Evolutionary conservation across 2,329 filamentous ascomycete genomes (phyloP).

Genomic region (Thelonectria discophora): DNA sequence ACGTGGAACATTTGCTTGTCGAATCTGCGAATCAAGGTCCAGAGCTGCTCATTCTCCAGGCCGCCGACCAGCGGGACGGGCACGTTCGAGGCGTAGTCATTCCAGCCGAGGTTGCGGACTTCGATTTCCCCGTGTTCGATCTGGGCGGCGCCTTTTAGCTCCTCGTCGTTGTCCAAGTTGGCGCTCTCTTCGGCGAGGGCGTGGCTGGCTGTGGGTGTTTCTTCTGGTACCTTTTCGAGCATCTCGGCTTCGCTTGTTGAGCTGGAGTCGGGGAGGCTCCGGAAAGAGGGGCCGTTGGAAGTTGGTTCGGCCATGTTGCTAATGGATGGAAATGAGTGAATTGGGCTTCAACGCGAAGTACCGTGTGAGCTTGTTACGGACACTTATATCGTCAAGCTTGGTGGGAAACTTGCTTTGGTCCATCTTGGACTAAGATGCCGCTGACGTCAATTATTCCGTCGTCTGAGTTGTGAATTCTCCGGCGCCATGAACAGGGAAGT

Average conservation of each 20-base stretch:
- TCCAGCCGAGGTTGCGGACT: constrained; percentile 51
- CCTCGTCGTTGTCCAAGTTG: constrained; percentile 43
- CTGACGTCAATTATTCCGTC: constrained; percentile 3
- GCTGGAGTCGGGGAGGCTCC: constrained; percentile 28
- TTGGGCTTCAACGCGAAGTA: neutral
- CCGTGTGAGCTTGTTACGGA: neutral
- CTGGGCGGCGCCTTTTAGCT: constrained; percentile 57
- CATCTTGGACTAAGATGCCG: neutral
- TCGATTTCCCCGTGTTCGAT: constrained; percentile 60
- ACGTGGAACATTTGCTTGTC: constrained; percentile 15
- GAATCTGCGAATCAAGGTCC: constrained; percentile 13
- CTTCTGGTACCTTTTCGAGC: constrained; percentile 39
- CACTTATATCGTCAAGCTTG: neutral
- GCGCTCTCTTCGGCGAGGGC: constrained; percentile 47
- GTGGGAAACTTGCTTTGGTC: neutral
- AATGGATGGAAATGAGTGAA: neutral
- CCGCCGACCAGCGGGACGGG: constrained; percentile 6
- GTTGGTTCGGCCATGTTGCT: neutral
- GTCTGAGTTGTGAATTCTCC: neutral
- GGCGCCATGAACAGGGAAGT: neutral
- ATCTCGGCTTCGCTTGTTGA: constrained; percentile 44
- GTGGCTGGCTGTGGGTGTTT: constrained; percentile 49
- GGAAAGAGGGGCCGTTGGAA: neutral
- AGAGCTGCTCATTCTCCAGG: constrained; percentile 9
- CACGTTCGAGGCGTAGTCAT: neutral